These are phyloP conservation scores for Cryptococcus sp. DNA, from an alignment of 1,284 basidiomycete species.

Conservation along the genomic window DNA sequence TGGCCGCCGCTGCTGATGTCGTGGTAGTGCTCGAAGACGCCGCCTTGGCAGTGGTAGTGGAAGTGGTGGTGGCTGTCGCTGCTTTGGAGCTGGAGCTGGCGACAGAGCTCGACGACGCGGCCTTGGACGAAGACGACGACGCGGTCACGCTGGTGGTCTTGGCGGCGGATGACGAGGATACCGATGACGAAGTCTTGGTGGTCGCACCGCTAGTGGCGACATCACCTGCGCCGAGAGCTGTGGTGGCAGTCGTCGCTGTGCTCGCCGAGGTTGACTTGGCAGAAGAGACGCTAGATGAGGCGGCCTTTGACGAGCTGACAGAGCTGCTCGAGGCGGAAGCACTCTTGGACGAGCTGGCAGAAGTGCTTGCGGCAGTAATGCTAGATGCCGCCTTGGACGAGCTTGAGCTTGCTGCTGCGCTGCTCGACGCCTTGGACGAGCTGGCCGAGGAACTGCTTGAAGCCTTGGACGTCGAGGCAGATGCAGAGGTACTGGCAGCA, in stretches of 20 bases:
- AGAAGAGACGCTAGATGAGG: not conserved
- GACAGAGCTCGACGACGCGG: slow-evolving; percentile 1
- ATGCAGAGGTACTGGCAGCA: not conserved
- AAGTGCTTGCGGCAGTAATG: not conserved
- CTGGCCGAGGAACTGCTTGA: slow-evolving; percentile 2
- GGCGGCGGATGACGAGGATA: not conserved
- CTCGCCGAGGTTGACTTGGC: not conserved
- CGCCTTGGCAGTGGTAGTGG: not conserved
- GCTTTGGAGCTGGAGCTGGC: not conserved
- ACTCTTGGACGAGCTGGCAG: not conserved
- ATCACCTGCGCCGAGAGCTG: not conserved
- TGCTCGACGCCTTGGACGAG: not conserved
- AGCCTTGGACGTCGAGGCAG: slow-evolving; percentile 3
- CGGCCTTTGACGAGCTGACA: not conserved
- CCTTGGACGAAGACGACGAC: slow-evolving; percentile 2
- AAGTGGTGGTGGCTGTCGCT: not conserved
- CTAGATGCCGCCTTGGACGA: slow-evolving; percentile 3
- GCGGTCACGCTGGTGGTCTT: slow-evolving; percentile 1
- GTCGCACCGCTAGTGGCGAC: not conserved
- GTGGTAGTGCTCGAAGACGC: slow-evolving; percentile 9
- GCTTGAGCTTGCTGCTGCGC: not conserved
- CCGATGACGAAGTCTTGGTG: not conserved
- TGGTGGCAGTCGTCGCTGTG: not conserved
- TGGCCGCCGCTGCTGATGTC: slow-evolving; percentile 17
- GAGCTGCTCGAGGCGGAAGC: slow-evolving; percentile 1